These are phyloP conservation scores for Penicillium sp. DNA, from an alignment of 2,329 filamentous ascomycete genomes.

Conservation along the genomic window DNA sequence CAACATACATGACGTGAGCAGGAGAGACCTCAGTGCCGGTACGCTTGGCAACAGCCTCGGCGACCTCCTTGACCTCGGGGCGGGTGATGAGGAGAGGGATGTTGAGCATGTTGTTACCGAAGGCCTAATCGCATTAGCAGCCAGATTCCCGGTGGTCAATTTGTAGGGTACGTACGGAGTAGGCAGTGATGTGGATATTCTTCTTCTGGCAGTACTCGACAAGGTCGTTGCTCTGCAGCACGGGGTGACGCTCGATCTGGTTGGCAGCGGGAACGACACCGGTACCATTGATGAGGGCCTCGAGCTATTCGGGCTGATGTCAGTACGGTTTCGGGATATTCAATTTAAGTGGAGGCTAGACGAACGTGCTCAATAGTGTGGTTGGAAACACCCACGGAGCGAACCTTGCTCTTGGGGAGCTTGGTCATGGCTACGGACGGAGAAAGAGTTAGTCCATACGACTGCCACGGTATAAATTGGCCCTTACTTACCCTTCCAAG, in stretches of 20 bases:
- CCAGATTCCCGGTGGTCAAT: not conserved
- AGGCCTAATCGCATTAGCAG: conserved; percentile 36
- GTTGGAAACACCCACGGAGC: conserved; percentile 45
- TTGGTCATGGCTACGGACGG: conserved; percentile 41
- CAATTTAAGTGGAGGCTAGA: not conserved
- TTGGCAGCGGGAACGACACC: conserved; percentile 62
- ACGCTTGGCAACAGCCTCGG: conserved; percentile 53
- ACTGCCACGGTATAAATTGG: too few species aligned
- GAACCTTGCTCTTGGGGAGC: conserved; percentile 42
- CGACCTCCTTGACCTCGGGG: conserved; percentile 62
- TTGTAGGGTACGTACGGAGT: conserved; percentile 49
- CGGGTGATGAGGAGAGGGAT: conserved; percentile 64
- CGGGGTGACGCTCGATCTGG: conserved; percentile 69
- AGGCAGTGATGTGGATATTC: conserved; percentile 61
- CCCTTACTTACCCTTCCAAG: conserved; percentile 39
- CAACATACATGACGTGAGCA: conserved; percentile 37
- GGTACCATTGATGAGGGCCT: conserved; percentile 55
- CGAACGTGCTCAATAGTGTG: conserved; percentile 38
- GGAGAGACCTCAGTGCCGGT: conserved; percentile 34
- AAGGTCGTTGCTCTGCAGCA: conserved; percentile 61
- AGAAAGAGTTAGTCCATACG: not conserved
- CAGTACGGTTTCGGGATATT: not conserved
- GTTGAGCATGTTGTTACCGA: conserved; percentile 60
- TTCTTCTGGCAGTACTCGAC: conserved; percentile 57
- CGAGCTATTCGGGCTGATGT: conserved; percentile 36